These are phyloP conservation scores for Musa balbisiana DNA, from an alignment of 202 grass and related monocot genomes.

Conservation along the genomic window DNA sequence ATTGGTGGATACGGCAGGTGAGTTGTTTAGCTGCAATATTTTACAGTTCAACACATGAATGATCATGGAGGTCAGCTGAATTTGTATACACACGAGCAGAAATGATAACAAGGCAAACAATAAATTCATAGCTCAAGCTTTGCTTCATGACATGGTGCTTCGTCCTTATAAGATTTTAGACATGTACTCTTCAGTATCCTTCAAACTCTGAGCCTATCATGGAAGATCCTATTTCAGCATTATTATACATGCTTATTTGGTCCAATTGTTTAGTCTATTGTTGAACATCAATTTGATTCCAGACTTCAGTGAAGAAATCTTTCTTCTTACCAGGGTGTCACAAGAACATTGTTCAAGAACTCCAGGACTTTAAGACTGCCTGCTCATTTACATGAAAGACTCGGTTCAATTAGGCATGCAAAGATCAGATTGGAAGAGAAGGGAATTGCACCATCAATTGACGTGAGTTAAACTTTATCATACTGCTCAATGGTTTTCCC, in stretches of 20 bases:
- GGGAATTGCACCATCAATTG: slow-evolving; percentile 54
- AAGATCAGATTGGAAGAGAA: slow-evolving; percentile 60
- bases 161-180: no score
- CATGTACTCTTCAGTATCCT: neutral
- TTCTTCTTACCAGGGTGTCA: slow-evolving; percentile 59
- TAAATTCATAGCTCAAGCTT: no score
- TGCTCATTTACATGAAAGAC: slow-evolving; percentile 77
- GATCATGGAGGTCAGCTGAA: neutral
- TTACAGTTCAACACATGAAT: neutral
- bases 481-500: neutral
- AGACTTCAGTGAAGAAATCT: neutral
- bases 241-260: no score
- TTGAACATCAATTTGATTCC: neutral
- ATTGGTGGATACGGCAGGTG: slow-evolving; percentile 99
- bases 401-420: slow-evolving; percentile 58
- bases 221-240: no score
- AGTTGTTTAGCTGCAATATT: neutral
- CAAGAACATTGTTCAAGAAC: slow-evolving; percentile 71
- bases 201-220: no score
- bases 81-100: no score
- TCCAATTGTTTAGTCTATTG: neutral
- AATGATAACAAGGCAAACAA: no score
- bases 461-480: slow-evolving; percentile 37
- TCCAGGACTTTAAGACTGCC: slow-evolving; percentile 79
- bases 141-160: no score